Evolutionary conservation across 2,329 filamentous ascomycete genomes (phyloP), one percentile per base, ranked within the genome.

Genomic region (Verticillium nonalfalfae): DNA sequence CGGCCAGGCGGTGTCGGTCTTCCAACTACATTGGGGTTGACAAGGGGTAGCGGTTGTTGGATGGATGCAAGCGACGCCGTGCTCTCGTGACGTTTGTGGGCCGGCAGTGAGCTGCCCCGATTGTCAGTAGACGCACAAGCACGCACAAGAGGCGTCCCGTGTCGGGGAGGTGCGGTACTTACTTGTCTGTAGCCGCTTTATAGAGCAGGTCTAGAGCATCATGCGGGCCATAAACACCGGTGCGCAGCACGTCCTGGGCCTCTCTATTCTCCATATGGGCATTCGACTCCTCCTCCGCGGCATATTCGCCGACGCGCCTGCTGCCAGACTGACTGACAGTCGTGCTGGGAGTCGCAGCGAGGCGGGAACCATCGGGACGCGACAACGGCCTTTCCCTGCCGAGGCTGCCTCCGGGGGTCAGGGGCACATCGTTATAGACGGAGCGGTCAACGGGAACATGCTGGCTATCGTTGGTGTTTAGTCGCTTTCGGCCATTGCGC

Each of bases 181-280:
- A 81, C 80, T 80, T 85, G 71, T 88, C 83, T 50, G 85, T 88
- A 35, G 86, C 93, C 21, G 93, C 94, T 76, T 96, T 93, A 71
- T 96, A 96, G 15, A 98, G 82, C 61, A 97, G 81, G 73, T 97
- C 93, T 57, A 98, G 81, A 31, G 94, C 94, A 78, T 98, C 94
- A 70, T 97, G 93, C 3, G 91, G 93, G 39, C 93, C 93, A 74
- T 93, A 96, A 55, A 98, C 87, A 67, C 91, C 90, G 60, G 78
- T 80, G 36, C 85, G 78, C 85, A 89, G 88, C 62, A 88, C 84
- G 9, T 80, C 79, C 69, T 85, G 83, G 26, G 86, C 86, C 74
- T 89, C 86, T 6, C 85, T 75, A 68, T 89, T 89, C 71, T 88
- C 85, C 26, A 88, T 72, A 58, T 85, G 85, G 62, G 82, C 82